A percentile compares a stretch with the other conserved stretches of the same genome.
phyloP scores from a whole-genome alignment of 2,329 filamentous ascomycete species.

The Magnaporthiopsis rhizophila region DNA sequence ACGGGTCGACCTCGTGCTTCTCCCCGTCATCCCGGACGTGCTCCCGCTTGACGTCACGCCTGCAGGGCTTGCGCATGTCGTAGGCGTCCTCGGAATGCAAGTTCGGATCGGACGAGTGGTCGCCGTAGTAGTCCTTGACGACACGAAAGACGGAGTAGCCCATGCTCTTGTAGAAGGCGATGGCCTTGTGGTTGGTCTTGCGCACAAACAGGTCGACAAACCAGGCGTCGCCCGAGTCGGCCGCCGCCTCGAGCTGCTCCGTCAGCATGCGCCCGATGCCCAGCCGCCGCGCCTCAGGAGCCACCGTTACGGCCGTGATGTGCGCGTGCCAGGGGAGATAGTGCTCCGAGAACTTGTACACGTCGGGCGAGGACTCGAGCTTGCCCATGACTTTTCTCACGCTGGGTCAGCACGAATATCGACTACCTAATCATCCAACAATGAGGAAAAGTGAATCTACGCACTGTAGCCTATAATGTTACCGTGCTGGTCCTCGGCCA shows the following conservation, averaged over 20 bases:
- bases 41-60: constrained; percentile 65
- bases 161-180: constrained; percentile 81
- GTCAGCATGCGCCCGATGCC: constrained; percentile 82
- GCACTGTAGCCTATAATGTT: constrained; percentile 91
- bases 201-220: constrained; percentile 95
- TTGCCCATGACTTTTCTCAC: constrained; percentile 84
- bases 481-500: constrained; percentile 78
- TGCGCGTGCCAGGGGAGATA: constrained; percentile 99
- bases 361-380: constrained; percentile 76
- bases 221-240: constrained; percentile 78
- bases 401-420: background rate
- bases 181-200: constrained; percentile 78
- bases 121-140: constrained; percentile 88
- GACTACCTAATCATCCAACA: no score
- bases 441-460: constrained; percentile 20
- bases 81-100: constrained; percentile 74
- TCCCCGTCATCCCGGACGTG: constrained; percentile 79
- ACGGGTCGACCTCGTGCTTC: constrained; percentile 65
- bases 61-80: constrained; percentile 92
- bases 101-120: constrained; percentile 61
- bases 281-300: constrained; percentile 74
- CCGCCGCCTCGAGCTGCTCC: constrained; percentile 71
- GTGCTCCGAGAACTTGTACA: constrained; percentile 68
- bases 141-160: constrained; percentile 87
- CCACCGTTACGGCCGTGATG: constrained; percentile 90